These are phyloP conservation scores for Cercospora sp. DNA, from an alignment of 2,329 filamentous ascomycete genomes.

Conservation along the genomic window DNA sequence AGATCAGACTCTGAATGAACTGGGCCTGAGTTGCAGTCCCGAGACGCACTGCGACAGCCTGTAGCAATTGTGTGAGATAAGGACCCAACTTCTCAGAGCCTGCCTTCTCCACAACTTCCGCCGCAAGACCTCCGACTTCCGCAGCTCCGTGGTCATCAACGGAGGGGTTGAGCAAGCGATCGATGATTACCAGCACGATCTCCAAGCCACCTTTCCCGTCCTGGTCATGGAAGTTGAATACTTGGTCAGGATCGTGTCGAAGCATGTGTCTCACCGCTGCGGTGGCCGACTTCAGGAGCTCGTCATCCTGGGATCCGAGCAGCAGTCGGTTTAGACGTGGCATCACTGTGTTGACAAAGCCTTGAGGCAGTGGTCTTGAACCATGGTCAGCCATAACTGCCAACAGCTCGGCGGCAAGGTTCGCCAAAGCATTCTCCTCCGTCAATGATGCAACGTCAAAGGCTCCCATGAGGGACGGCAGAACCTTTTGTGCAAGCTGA, in stretches of 20 bases:
- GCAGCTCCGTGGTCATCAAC: constrained; percentile 93
- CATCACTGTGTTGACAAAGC: constrained; percentile 80
- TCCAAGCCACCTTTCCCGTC: constrained; percentile 82
- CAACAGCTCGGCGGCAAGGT: constrained; percentile 82
- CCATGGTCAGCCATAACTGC: constrained; percentile 79
- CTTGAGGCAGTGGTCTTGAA: constrained; percentile 78
- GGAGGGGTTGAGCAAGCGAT: constrained; percentile 76
- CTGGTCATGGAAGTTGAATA: constrained; percentile 80
- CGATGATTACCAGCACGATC: constrained; percentile 86
- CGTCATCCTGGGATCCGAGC: constrained; percentile 80
- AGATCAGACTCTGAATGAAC: constrained; percentile 92
- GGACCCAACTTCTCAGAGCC: constrained; percentile 88
- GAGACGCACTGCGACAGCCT: constrained; percentile 82
- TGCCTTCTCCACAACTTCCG: constrained; percentile 92
- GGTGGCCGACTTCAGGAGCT: constrained; percentile 82
- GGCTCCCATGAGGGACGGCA: constrained; percentile 83
- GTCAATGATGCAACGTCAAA: constrained; percentile 87
- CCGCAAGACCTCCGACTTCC: constrained; percentile 93
- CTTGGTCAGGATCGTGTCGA: constrained; percentile 82
- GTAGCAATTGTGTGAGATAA: constrained; percentile 82
- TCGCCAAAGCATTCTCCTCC: constrained; percentile 79
- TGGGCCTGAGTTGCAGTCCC: constrained; percentile 78
- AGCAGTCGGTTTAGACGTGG: constrained; percentile 83
- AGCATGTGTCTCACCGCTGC: constrained; percentile 87
- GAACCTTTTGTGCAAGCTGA: constrained; percentile 76